phyloP scores from a whole-genome alignment of 2,329 filamentous ascomycete genomes.

The Fusarium decemcellulare region DNA sequence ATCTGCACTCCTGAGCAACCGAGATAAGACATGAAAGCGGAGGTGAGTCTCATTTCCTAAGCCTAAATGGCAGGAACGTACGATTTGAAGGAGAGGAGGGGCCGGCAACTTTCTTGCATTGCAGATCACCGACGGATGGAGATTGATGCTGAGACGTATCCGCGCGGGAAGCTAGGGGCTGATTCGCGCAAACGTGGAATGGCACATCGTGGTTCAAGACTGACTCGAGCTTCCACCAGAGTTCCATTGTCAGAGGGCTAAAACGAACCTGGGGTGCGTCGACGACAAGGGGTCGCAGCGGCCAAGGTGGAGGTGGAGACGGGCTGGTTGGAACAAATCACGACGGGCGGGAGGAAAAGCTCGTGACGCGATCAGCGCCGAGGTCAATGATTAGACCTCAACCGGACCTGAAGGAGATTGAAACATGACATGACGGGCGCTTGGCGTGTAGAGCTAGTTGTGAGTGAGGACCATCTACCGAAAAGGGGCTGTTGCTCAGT shows the following conservation, averaged over 20 bases:
- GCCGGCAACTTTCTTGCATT: conserved; percentile 23
- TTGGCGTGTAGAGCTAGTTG: conserved; percentile 39
- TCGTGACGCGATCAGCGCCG: conserved; percentile 42
- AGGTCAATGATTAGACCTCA: conserved; percentile 35
- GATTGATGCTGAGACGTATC: conserved; percentile 17
- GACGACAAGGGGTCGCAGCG: conserved; percentile 21
- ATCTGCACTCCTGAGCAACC: conserved; percentile 27
- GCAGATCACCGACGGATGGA: conserved; percentile 34
- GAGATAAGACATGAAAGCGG: conserved; percentile 37
- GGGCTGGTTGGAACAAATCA: conserved; percentile 25
- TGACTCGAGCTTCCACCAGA: conserved; percentile 31
- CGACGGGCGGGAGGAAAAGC: conserved; percentile 18
- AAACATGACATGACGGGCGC: conserved; percentile 33
- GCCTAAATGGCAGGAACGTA: conserved; percentile 25
- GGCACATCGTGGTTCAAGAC: conserved; percentile 26
- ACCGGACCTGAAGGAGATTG: conserved; percentile 33
- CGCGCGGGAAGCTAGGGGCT: conserved; percentile 12
- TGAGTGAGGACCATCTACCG: conserved; percentile 39
- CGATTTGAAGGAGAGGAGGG: conserved; percentile 28
- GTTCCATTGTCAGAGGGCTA: conserved; percentile 3
- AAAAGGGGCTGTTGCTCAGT: conserved; percentile 40
- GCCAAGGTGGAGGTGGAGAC: conserved; percentile 36
- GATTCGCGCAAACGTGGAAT: conserved; percentile 22
- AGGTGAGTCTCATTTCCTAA: conserved; percentile 39
- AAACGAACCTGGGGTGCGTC: conserved; percentile 36